Evolutionary conservation across 1,284 basidiomycete species (phyloP), one percentile per base, ranked within the genome.

Genomic region (Laetiporus sulphureus): DNA sequence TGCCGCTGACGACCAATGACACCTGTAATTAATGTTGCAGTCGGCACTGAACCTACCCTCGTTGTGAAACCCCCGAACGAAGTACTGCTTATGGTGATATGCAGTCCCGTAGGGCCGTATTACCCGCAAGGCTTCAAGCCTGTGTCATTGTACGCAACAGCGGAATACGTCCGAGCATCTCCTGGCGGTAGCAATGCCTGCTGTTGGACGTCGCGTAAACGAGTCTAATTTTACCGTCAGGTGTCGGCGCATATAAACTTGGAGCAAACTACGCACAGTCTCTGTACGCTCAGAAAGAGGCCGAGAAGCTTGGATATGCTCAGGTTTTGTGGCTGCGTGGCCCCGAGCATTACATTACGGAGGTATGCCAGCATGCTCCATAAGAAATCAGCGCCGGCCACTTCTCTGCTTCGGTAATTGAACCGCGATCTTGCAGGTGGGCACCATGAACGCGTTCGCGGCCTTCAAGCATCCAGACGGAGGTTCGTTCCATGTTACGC

Each of bases 291-390:
- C 93, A 97, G 61, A 83, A 84, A 54, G 68, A 79, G 46, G 95
- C 91, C 13, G 86, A 86, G 0, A 65, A 76, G 38, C 66, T 78
- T 45, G 95, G 95, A 10, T 98, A 97, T 62, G 80, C 80, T 29
- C 95, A 99, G 64, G 97, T 96, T 62, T 74, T 99, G 5, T 98
- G 95, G 94, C 69, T 98, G 31, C 83, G 91, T 48, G 91, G 92
- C 0, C 79, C 82, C 2, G 86, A 94, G 44, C 87, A 94, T 58
- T 68, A 83, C 56, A 65, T 95, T 38, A 95, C 92, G 0, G 93
- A 90, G 67, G 75, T 73, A 37, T 24, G 47, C 46, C 3, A 36
- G 18, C 19, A 13, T 31, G 23, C 16, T 3, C 8, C 11, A 30
- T 3, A 18, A n/a, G n/a, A n/a, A n/a, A n/a, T 27, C 13, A 27